A percentile compares a stretch with the other conserved stretches of the same genome.
Conservation (phyloP, 164 flowering plant species). For the Dillenia suffruticosa region DNA sequence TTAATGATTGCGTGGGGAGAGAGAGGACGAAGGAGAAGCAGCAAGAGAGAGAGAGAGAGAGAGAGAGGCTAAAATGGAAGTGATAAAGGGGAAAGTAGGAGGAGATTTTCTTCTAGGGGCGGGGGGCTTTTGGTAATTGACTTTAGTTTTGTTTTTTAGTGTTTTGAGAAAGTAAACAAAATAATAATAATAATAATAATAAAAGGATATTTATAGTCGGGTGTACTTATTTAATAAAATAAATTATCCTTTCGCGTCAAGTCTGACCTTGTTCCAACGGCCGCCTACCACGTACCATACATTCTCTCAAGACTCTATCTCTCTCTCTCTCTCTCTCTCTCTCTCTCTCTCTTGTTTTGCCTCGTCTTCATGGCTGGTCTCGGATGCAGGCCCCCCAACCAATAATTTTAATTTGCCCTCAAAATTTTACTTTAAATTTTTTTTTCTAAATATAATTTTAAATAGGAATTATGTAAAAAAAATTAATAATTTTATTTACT, state of each 20-base stretch:
- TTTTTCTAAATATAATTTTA: too few species aligned
- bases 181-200: not conserved
- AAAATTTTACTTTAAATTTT: too few species aligned
- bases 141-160: not conserved
- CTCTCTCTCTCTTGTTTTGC: not conserved
- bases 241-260: not conserved
- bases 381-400: too few species aligned
- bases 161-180: not conserved
- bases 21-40: not conserved
- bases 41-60: not conserved
- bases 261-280: not conserved
- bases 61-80: not conserved
- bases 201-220: too few species aligned
- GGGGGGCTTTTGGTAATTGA: not conserved
- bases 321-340: conserved; percentile 5
- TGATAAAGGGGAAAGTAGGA: conserved; percentile 1
- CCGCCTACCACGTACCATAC: too few species aligned
- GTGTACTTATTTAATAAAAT: too few species aligned
- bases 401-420: too few species aligned
- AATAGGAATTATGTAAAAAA: too few species aligned
- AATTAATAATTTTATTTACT: too few species aligned
- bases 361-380: too few species aligned
- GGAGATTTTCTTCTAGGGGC: not conserved
- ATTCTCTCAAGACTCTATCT: not conserved
- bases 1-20: too few species aligned